Base-by-base conservation (phyloP, 768 basidiomycete species). In the Kwoniella heveanensis region DNA sequence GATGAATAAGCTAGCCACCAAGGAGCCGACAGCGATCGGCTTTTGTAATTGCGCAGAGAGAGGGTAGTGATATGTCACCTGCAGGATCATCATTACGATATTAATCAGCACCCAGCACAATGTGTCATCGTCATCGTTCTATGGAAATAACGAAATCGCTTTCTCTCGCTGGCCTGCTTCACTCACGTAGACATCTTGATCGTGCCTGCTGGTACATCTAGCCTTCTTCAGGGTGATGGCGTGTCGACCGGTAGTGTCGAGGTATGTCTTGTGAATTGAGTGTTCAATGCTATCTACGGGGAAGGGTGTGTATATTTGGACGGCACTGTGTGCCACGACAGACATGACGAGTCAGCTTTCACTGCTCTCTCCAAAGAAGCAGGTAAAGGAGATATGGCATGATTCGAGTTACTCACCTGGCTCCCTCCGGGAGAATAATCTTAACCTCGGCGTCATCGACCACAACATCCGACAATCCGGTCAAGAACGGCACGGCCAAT, bases 351-450 rank as follows among this genome's bases (percentile, higher is more conserved):
- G n/a, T n/a, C n/a, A n/a, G n/a, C n/a, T n/a, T n/a, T n/a, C n/a
- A n/a, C n/a, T n/a, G n/a, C n/a, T n/a, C n/a, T n/a, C n/a, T 9
- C 19, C 22, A 24, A 9, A 30, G 13, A 15, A 47, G 44, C 30
- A 44, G 54, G 19, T 3, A 26, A 50, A 56, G 32, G 73, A 47
- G 4, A 53, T 32, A 47, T n/a, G 22, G 27, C 26, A 57, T 19
- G 10, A 17, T 17, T 25, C 1, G 30, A 24, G 25, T 59, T 29
- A 84, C 92, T 84, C 75, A 96, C 94, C 84, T 89, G 30, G 94
- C 93, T n/a, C 92, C 94, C 79, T 99, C 96, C 1, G 95, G 95
- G 25, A 99, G 80, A 66, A 94, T 85, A 65, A 97, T 85, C 66
- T 83, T 86, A 56, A 97, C 73, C 74, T 90, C 87, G 1, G 88